Evolutionary conservation across 106 monocot species (phyloP).

Genomic region (Dendrobium officinale): DNA sequence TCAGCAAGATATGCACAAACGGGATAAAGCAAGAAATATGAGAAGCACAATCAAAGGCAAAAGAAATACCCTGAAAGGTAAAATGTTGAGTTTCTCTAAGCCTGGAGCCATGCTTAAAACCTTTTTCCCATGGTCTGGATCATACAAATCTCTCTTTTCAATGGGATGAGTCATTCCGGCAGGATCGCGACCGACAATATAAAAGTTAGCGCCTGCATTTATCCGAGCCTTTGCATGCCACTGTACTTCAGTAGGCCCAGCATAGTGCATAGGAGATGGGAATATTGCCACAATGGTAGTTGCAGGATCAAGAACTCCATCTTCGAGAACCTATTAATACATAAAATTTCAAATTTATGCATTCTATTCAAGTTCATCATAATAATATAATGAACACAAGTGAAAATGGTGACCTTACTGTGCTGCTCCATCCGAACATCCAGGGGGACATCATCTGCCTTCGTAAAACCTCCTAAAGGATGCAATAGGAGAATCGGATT

Average conservation of each 20-base stretch:
- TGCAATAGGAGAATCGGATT: conserved; percentile 90
- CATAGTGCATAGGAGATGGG: conserved; percentile 99
- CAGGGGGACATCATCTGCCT: conserved; percentile 95
- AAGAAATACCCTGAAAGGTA: conserved; percentile 76
- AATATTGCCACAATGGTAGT: conserved; percentile 94
- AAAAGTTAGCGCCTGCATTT: conserved; percentile 99
- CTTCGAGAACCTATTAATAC: conserved; percentile 72
- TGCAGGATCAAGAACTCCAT: conserved; percentile 88
- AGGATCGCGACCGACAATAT: conserved; percentile 98
- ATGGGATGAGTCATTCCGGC: conserved; percentile 96
- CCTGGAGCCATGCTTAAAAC: conserved; percentile 97
- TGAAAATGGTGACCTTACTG: conserved; percentile 54
- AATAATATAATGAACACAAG: neutral
- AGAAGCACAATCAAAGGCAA: neutral
- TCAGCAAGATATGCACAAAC: no score
- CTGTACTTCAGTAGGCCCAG: conserved; percentile 97
- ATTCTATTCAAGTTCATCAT: neutral
- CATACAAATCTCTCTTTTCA: conserved; percentile 89
- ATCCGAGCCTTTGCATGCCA: conserved; percentile 98
- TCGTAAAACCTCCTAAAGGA: conserved; percentile 93
- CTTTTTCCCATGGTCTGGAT: conserved; percentile 97
- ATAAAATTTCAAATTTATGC: neutral
- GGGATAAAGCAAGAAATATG: neutral
- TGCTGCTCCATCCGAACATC: conserved; percentile 97
- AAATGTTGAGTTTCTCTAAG: conserved; percentile 85